Evolutionary conservation across 345 rosid genomes (phyloP).

Genomic region (Alliaria petiolata): DNA sequence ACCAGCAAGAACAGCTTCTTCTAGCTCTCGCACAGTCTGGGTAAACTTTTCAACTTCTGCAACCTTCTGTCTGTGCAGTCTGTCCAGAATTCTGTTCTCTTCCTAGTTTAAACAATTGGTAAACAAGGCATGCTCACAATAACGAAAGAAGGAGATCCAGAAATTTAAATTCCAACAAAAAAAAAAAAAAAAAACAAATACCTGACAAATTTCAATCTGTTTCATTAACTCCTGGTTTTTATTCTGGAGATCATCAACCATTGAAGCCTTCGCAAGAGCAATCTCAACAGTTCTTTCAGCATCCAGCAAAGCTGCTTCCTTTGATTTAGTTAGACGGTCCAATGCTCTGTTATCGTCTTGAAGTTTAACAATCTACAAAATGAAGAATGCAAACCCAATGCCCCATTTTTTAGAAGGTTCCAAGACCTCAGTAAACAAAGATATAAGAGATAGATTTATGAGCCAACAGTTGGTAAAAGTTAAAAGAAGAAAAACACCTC

Average conservation of each 20-base stretch:
- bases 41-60: conserved; percentile 99
- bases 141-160: background rate
- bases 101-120: conserved; percentile 49
- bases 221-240: conserved; percentile 97
- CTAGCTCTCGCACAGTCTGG: conserved; percentile 95
- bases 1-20: conserved; percentile 99
- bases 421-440: background rate
- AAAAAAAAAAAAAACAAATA: conserved; percentile 28
- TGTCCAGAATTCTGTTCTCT: conserved; percentile 97
- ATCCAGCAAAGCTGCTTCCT: conserved; percentile 96
- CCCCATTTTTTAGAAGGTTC: background rate
- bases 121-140: background rate
- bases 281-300: conserved; percentile 92
- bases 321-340: conserved; percentile 95
- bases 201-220: conserved; percentile 98
- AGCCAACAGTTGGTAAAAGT: too few species aligned
- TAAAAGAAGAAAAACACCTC: conserved; percentile 46
- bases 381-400: conserved; percentile 11
- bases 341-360: conserved; percentile 98
- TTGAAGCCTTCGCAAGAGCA: conserved; percentile 92
- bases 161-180: too few species aligned
- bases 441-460: background rate
- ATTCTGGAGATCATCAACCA: conserved; percentile 99
- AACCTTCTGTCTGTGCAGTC: conserved; percentile 92
- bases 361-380: conserved; percentile 81